Conservation (phyloP, 805 yeast genomes). For the Barnettozyma pratensis region DNA sequence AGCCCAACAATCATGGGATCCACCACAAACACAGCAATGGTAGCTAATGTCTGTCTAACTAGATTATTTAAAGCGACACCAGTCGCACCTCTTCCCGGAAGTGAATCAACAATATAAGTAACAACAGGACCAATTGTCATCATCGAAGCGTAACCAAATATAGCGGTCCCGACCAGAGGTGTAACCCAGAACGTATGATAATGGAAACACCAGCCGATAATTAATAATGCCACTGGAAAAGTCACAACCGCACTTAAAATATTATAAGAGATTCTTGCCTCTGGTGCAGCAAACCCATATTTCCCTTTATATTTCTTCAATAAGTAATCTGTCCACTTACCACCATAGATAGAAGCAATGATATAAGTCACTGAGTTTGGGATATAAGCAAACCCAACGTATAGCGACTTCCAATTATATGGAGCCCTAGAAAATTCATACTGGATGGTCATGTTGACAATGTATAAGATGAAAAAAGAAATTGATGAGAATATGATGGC, state of each 20-base stretch:
- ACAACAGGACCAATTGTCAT: conserved; percentile 75
- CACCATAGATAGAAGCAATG: conserved; percentile 74
- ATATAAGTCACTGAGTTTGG: conserved; percentile 81
- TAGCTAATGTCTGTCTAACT: conserved; percentile 67
- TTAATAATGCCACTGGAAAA: conserved; percentile 59
- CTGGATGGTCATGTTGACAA: conserved; percentile 70
- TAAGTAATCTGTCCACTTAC: conserved; percentile 69
- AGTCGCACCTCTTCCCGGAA: conserved; percentile 86
- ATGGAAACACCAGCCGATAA: conserved; percentile 80
- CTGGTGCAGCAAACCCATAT: conserved; percentile 67
- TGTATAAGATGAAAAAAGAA: conserved; percentile 66
- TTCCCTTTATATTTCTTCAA: conserved; percentile 48
- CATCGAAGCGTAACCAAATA: conserved; percentile 82
- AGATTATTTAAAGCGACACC: conserved; percentile 83
- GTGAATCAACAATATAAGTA: conserved; percentile 75
- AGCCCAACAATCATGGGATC: conserved; percentile 66
- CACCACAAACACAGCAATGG: conserved; percentile 67
- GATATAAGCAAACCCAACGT: conserved; percentile 71
- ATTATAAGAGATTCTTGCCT: conserved; percentile 74
- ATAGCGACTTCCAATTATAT: conserved; percentile 59
- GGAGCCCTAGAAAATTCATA: conserved; percentile 58
- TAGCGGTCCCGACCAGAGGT: conserved; percentile 76
- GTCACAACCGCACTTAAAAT: conserved; percentile 57
- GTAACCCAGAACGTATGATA: conserved; percentile 66
- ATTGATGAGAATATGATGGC: conserved; percentile 64